These are phyloP conservation scores for Dendrostoma leiphaemia DNA, from an alignment of 2,329 filamentous ascomycete species.

Conservation along the genomic window DNA sequence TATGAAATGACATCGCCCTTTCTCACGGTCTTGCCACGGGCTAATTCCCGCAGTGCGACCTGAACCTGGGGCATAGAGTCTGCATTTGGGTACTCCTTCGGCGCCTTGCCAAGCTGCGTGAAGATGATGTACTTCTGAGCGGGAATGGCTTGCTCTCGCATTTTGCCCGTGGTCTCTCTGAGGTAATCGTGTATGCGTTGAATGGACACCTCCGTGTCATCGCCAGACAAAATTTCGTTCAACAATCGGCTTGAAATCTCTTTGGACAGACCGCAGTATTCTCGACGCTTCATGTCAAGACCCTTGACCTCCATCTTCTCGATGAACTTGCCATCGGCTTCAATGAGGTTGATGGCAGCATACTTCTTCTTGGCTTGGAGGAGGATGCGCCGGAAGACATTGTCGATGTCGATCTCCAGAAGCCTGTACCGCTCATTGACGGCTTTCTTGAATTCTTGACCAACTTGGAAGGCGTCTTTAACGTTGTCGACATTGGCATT, in stretches of 20 bases:
- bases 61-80: slow-evolving; percentile 97
- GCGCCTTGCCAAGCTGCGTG: slow-evolving; percentile 93
- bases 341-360: slow-evolving; percentile 89
- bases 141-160: slow-evolving; percentile 76
- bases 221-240: slow-evolving; percentile 92
- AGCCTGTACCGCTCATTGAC: slow-evolving; percentile 93
- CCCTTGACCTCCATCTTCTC: slow-evolving; percentile 98
- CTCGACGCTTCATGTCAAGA: slow-evolving; percentile 94
- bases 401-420: slow-evolving; percentile 97
- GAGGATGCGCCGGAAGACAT: slow-evolving; percentile 88
- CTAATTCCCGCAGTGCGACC: slow-evolving; percentile 84
- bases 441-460: slow-evolving; percentile 88
- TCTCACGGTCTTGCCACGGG: slow-evolving; percentile 81
- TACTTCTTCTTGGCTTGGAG: slow-evolving; percentile 99
- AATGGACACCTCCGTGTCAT: slow-evolving; percentile 85
- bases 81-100: slow-evolving; percentile 89
- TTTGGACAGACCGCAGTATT: slow-evolving; percentile 94
- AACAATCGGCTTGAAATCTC: slow-evolving; percentile 87
- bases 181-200: slow-evolving; percentile 92
- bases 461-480: slow-evolving; percentile 84
- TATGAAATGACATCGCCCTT: slow-evolving; percentile 97
- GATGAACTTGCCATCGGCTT: slow-evolving; percentile 82
- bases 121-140: slow-evolving; percentile 93
- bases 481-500: slow-evolving; percentile 97
- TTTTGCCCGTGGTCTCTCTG: slow-evolving; percentile 76